Base-by-base conservation (phyloP, 257 asterid species). In the Fraxinus anomala region DNA sequence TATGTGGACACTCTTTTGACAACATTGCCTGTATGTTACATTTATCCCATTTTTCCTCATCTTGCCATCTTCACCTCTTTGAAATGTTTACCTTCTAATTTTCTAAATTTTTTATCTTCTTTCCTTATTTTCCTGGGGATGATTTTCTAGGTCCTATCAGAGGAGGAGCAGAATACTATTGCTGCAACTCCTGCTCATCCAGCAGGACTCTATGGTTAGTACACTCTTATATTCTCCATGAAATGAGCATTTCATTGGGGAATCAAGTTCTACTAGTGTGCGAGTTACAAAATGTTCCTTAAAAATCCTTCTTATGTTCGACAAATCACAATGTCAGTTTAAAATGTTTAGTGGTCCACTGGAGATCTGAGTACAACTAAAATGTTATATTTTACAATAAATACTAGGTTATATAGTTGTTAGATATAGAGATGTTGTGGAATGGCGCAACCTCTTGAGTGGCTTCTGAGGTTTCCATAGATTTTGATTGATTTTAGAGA, bases 181-280 rank as follows among this genome's bases (percentile, higher is more conserved):
- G 96, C 97, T 73, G 91, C 97, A 63, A 86, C 93, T 82, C 99
- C 99, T 66, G 99, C 98, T 79, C 99, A 93, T 87, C 97, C 97
- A 74, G 90, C 97, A 17, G 98, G 96, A 68, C 90, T 95, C 74
- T 84, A 89, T 83, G 96, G 99, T 95, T 73, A 82, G 98, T 81
- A 63, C 67, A 73, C 73, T 76, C 69, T 59, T 70, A 3, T 6
- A 39, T 75, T 51, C 13, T 39, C 59, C 1, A 26, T 21, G 59
- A 30, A 70, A 75, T 73, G 26, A 75, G 75, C 56, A 17, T 39
- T 33, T 75, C 69, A 33, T 51, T 33, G 21, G 56, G 36, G 47
- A 63, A 63, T 75, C 59, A 31, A 47, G 37, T 65, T 79, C 24
- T 40, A 40, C 7, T 10, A 63, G 34, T 49, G 4, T 36, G 49